These are phyloP conservation scores for Casuarina equisetifolia DNA, from an alignment of 306 rosid species.

Conservation along the genomic window DNA sequence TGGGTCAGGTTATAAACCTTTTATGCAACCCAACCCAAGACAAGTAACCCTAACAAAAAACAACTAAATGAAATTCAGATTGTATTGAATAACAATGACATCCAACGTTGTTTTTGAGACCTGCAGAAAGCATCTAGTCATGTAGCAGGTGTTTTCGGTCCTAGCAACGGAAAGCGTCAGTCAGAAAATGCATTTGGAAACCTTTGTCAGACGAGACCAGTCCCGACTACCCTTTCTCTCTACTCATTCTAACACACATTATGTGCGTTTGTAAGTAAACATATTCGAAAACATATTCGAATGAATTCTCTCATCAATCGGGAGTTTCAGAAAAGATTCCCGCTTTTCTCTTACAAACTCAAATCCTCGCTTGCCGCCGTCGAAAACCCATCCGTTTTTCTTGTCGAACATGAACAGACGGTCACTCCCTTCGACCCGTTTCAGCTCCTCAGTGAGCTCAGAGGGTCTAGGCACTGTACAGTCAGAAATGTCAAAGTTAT, in stretches of 20 bases:
- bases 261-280: too few species aligned
- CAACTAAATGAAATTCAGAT: too few species aligned
- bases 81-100: too few species aligned
- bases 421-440: slow-evolving; percentile 30
- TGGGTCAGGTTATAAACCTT: too few species aligned
- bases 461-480: slow-evolving; percentile 26
- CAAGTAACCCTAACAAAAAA: too few species aligned
- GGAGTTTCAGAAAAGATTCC: slow-evolving; percentile 16
- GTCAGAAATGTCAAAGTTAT: slow-evolving; percentile 36
- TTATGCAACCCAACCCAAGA: too few species aligned
- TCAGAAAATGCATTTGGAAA: too few species aligned
- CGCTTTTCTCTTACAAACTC: slow-evolving; percentile 35
- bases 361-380: slow-evolving; percentile 36
- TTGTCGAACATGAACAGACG: slow-evolving; percentile 11
- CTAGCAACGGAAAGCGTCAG: too few species aligned
- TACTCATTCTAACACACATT: background rate
- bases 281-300: slow-evolving; percentile 1
- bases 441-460: slow-evolving; percentile 38
- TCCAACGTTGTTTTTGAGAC: too few species aligned
- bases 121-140: too few species aligned
- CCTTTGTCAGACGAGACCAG: too few species aligned
- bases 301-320: slow-evolving; percentile 35
- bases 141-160: too few species aligned
- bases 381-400: slow-evolving; percentile 12
- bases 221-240: background rate